Evolutionary conservation across 148 eudicot species (phyloP), one percentile per base, ranked within the genome.

Genomic region (Hydrangea macrophylla): DNA sequence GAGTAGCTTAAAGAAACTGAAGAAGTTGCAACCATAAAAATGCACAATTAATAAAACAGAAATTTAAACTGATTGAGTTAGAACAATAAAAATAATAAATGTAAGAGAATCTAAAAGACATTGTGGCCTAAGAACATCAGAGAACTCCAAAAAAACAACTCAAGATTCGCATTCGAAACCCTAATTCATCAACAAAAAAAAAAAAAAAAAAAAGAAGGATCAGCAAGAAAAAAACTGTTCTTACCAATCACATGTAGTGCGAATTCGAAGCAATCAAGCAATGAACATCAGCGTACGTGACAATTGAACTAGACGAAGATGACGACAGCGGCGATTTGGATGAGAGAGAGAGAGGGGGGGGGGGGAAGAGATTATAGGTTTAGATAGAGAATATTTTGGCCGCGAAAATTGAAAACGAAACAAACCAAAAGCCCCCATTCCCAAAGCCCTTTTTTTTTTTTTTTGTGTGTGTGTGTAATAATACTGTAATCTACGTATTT

Each of bases 331-430:
- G 32, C 12, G 37, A 18, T 3, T 50, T 24, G 3, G 48, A 37
- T 22, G 53, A 33, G 6, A 7, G 8, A 5, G 42, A 27, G 12
- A 24, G 45, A 13, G 35, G 15, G 60, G 17, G 48, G n/a, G n/a
- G n/a, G n/a, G n/a, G n/a, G n/a, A n/a, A n/a, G n/a, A n/a, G n/a
- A n/a, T n/a, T n/a, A n/a, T n/a, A 65, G 44, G 18, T 26, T 27
- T 3, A 7, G 20, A 7, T 30, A 36, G 65, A 9, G 9, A 61
- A 27, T 45, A 37, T 26, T 67, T 28, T 35, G 76, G 73, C 73
- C 78, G 78, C 73, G 78, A 74, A 74, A 74, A 68, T 74, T 68
- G 68, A 75, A 75, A 68, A 68, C 70, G 31, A 62, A 53, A 67
- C 11, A 51, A 28, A 48, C 37, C 58, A 25, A 45, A 55, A 35